Conservation (phyloP, 176 grass and related monocot genomes). For the Avena atlantica region DNA sequence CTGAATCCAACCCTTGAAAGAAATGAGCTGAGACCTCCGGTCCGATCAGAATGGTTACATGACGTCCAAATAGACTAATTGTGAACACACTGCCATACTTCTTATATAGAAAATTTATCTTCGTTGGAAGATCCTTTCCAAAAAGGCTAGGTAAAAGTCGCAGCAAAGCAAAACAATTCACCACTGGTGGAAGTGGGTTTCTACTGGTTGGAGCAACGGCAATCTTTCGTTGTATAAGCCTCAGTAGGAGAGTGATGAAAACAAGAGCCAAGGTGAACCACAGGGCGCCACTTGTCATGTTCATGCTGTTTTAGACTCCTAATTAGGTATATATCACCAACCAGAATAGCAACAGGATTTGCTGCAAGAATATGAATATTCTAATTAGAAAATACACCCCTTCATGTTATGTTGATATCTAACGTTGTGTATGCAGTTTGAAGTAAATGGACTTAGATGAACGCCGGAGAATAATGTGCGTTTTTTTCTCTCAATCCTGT, state of each 20-base stretch:
- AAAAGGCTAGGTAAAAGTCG: neutral
- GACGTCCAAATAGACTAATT: neutral
- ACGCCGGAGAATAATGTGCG: too few relatives aligned
- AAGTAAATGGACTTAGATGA: too few relatives aligned
- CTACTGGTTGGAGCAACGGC: neutral
- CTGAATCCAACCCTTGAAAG: conserved; percentile 14
- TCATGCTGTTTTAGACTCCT: neutral
- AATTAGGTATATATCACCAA: neutral
- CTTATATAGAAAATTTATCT: neutral
- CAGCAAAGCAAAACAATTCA: neutral
- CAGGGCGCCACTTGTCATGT: neutral
- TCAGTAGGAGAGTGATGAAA: neutral
- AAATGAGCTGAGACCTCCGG: neutral
- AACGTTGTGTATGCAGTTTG: too few relatives aligned
- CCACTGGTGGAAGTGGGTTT: neutral
- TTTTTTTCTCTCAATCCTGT: too few relatives aligned
- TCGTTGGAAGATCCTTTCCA: neutral
- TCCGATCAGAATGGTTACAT: neutral
- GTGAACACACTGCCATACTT: conserved; percentile 26
- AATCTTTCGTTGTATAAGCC: neutral
- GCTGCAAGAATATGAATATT: neutral
- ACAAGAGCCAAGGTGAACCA: neutral
- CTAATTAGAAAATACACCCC: neutral
- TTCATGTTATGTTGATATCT: too few relatives aligned
- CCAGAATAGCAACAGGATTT: neutral